These are phyloP conservation scores for Metarhizium sp. DNA, from an alignment of 2,329 filamentous ascomycete genomes.

Conservation along the genomic window DNA sequence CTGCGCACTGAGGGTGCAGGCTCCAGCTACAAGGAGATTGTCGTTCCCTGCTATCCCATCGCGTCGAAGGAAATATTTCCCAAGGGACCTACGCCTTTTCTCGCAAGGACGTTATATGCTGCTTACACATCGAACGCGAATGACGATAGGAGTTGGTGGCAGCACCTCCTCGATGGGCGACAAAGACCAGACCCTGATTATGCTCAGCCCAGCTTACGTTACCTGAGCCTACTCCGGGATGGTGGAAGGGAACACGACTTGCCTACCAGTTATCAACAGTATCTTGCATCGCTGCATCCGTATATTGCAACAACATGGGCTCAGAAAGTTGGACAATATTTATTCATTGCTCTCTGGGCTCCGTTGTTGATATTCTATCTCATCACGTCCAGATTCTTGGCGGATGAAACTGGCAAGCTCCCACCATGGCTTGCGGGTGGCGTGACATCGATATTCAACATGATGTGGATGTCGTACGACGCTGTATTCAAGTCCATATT, in stretches of 20 bases:
- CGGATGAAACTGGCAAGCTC: constrained; percentile 55
- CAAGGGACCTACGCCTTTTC: constrained; percentile 55
- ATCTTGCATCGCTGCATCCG: constrained; percentile 57
- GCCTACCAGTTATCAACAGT: constrained; percentile 66
- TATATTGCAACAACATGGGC: constrained; percentile 59
- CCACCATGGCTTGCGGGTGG: constrained; percentile 56
- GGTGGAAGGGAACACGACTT: constrained; percentile 76
- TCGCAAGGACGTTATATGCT: constrained; percentile 77
- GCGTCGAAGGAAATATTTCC: constrained; percentile 50
- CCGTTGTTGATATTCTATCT: constrained; percentile 48
- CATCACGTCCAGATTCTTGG: constrained; percentile 32
- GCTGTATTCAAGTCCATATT: constrained; percentile 49
- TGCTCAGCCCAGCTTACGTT: constrained; percentile 75
- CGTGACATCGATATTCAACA: constrained; percentile 41
- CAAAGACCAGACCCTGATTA: constrained; percentile 58
- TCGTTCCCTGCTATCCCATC: constrained; percentile 69
- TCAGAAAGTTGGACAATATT: constrained; percentile 55
- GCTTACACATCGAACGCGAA: constrained; percentile 36
- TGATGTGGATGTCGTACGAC: constrained; percentile 38
- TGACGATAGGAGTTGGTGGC: constrained; percentile 30
- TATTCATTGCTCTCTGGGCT: constrained; percentile 52
- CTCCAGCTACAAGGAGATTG: constrained; percentile 71
- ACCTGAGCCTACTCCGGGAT: constrained; percentile 68
- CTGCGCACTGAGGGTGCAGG: constrained; percentile 88
- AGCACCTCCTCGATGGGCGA: constrained; percentile 33